Evolutionary conservation across 345 rosid genomes (phyloP), one percentile per base, ranked within the genome.

Genomic region (Eucalyptus tenuipes): DNA sequence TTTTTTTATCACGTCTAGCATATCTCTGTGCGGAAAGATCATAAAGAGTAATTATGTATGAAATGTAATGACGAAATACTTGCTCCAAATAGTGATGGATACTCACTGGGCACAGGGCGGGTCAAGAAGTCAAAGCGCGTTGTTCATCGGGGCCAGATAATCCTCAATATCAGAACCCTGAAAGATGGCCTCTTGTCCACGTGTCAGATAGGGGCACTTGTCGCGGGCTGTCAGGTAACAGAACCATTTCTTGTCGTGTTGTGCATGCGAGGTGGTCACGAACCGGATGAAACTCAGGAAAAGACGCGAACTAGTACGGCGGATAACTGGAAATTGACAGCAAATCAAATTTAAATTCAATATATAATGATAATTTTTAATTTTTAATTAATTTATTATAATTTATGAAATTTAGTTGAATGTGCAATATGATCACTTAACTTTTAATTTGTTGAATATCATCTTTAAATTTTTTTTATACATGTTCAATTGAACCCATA

Each of bases 401-500:
- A 48, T 48, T 13, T 48, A 48, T 48, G 14, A 48, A 48, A 48
- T 48, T 52, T 17, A 52, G 55, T 52, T 52, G 1, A 18, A 7
- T 52, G 8, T 18, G 8, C 8, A 52, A 7, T 52, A 1, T 52
- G 3, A 52, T 17, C 3, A 3, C 8, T 16, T 0, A 52, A 52
- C 17, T 17, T 49, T 52, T 17, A 52, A 52, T 17, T 8, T 24
- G 1, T 55, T 55, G 2, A 55, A 24, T 24, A 9, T 22, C 2
- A 22, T 55, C 5, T 7, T 53, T 7, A 9, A 55, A 9, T 2
- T 55, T 24, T 55, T 55, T 55, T 55, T 4, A 9, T 4, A 9
- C 12, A 4, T 55, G 10, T 55, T 55, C 25, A 55, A 55, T 55
- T 55, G 10, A 55, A 55, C 10, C 9, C 5, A 4, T 10, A 4